Evolutionary conservation across 495 filamentous ascomycete species (phyloP), one percentile per base, ranked within the genome.

Genomic region (Penicillium cataractarum): DNA sequence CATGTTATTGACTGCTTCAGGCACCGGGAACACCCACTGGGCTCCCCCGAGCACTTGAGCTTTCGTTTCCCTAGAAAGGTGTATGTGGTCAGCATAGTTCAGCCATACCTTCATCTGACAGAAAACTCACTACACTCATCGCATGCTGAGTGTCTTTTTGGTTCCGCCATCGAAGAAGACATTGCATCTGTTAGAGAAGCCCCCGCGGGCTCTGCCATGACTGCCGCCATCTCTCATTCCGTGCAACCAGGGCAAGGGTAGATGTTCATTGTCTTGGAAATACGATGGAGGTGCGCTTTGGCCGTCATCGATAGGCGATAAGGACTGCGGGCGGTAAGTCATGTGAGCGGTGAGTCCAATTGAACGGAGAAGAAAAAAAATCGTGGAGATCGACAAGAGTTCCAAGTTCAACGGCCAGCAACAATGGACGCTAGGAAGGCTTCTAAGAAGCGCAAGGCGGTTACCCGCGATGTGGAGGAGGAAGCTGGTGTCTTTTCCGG

Each of bases 391-490:
- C 54, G 51, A 67, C 55, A 51, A 21, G 39, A 55, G 37, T 57
- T 33, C 51, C 52, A 55, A 67, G 58, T 29, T 66, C 32, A 51
- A 56, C 63, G 58, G 46, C 21, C 40, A 50, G 52, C 63, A 69
- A 68, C 55, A 55, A 79, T 81, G 77, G 66, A 71, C 62, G 67
- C 75, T 58, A 65, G 69, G 19, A 76, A 75, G 63, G 72, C 68
- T 58, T 78, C 78, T 4, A 84, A 81, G 72, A 87, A 87, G 78
- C 80, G 84, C 63, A 87, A 87, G 71, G 83, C 83, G 42, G 74
- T 86, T 39, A 84, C 83, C 52, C 71, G 79, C 55, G 82, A 86
- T 76, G 77, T 82, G 49, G 74, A 79, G 64, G 78, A 81, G 60
- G 80, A 81, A 56, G 75, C 82, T 15, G 79, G 80, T 40, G 78